phyloP scores from a whole-genome alignment of 2,329 filamentous ascomycete genomes.

The Fusarium buharicum region DNA sequence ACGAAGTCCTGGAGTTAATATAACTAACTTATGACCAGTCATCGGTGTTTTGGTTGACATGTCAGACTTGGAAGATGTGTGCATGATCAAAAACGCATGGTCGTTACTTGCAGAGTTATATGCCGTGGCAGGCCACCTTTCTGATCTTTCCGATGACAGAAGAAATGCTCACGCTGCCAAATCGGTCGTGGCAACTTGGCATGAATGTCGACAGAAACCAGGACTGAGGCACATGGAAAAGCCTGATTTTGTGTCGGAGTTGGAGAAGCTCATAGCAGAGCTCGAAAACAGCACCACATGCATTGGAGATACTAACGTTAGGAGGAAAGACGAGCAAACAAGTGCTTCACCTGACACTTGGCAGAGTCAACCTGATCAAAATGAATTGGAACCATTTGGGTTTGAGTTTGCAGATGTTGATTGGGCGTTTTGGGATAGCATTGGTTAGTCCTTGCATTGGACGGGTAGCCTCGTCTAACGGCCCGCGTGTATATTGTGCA shows the following conservation, averaged over 20 bases:
- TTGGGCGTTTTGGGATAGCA: slow-evolving; percentile 29
- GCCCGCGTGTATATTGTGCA: no score
- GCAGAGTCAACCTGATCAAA: neutral
- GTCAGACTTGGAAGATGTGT: slow-evolving; percentile 3
- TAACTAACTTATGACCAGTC: neutral
- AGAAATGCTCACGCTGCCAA: slow-evolving; percentile 14
- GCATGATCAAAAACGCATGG: slow-evolving; percentile 11
- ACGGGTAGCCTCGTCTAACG: no score
- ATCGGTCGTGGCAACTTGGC: slow-evolving; percentile 21
- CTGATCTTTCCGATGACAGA: slow-evolving; percentile 12
- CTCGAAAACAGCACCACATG: neutral
- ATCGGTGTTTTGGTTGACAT: slow-evolving; percentile 24
- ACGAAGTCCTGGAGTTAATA: neutral
- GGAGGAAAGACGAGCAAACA: neutral
- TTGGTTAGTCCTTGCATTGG: slow-evolving; percentile 1
- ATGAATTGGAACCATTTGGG: slow-evolving; percentile 21
- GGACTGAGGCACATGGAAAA: neutral
- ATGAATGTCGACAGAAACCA: slow-evolving; percentile 22
- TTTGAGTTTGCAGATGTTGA: slow-evolving; percentile 29
- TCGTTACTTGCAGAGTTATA: slow-evolving; percentile 8
- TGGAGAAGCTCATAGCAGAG: neutral
- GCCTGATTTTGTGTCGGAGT: slow-evolving; percentile 9
- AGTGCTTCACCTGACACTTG: neutral
- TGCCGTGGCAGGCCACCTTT: neutral
- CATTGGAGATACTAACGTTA: rapidly evolving